Conservation (phyloP, 176 grass and related monocot genomes). For the Triticum timopheevii region DNA sequence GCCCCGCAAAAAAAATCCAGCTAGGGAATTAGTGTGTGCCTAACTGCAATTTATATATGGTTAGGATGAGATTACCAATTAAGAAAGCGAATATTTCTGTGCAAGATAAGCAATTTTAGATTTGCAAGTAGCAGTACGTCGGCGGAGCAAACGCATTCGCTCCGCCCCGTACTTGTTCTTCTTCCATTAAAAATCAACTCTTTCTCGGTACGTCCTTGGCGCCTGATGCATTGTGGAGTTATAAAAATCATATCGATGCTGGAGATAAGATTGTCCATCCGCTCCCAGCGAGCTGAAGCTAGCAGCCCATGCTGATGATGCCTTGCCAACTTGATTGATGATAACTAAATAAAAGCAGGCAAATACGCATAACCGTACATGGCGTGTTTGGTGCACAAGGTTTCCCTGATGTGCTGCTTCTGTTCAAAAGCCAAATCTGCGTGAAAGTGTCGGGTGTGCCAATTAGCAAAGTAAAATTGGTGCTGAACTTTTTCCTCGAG, state of each 20-base stretch:
- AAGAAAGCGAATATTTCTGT: neutral
- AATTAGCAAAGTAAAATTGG: no score
- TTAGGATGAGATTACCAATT: no score
- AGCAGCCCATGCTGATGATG: neutral
- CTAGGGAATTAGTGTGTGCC: neutral
- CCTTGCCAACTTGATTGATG: neutral
- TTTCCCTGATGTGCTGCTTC: neutral
- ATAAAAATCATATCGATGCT: neutral
- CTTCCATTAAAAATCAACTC: neutral
- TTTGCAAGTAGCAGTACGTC: neutral
- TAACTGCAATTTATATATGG: neutral
- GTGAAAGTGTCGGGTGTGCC: neutral
- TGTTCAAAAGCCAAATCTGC: neutral
- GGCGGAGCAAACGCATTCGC: neutral
- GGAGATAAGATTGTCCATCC: neutral
- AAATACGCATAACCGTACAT: neutral
- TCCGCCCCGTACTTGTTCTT: neutral
- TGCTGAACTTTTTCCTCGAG: no score
- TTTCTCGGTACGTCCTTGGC: neutral
- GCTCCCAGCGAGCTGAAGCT: neutral
- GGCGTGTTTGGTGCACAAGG: constrained; percentile 4
- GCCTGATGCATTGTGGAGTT: neutral
- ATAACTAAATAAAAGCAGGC: neutral
- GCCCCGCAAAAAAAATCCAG: no score
- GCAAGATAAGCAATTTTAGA: neutral